Base-by-base conservation (phyloP, 73 alveolate species). In the Paramecium biaurelia region DNA sequence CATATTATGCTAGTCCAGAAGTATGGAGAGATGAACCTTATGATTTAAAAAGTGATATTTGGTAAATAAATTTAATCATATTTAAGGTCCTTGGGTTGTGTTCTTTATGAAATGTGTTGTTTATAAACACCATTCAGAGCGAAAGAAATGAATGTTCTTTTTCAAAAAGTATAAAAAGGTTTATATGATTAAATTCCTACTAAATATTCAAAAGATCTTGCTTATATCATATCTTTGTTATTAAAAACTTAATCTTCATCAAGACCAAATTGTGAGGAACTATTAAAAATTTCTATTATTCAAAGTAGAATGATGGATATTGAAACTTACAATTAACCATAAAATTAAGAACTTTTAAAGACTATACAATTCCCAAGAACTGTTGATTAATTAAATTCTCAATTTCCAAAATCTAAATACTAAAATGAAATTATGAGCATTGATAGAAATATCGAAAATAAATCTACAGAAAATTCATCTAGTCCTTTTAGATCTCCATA, bases 71-170 rank as follows among this genome's bases (percentile, higher is more conserved):
- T 18, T 18, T 43, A 18, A 20, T 20, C 2, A 38, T 15, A 43
- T 24, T 1, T 18, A 23, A 79, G 93, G 95, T 93, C 96, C 23
- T 49, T 94, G 24, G 97, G 97, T 7, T 88, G 95, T 82, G 93
- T 86, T 14, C n/a, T 95, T 26, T 92, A 95, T 85, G 98, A 95
- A 86, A 86, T 95, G 92, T 93, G 76, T 32, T 76, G 93, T 30
- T 85, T 95, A 11, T 85, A 96, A 49, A 95, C 97, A 9, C 98
- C 98, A 10, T 95, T 95, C 49, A 89, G 97, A 74, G 98, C 97
- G 0, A 96, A 86, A 56, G 96, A 94, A n/a, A 95, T 95, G 98
- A 96, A 93, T 41, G 94, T 95, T 37, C 93, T 95, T 57, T 95
- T 92, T 56, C 85, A 94, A 28, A 70, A 47, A 85, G 93, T 95